These are phyloP conservation scores for Pichia cephalocereana DNA, from an alignment of 805 yeast genomes.

Conservation along the genomic window DNA sequence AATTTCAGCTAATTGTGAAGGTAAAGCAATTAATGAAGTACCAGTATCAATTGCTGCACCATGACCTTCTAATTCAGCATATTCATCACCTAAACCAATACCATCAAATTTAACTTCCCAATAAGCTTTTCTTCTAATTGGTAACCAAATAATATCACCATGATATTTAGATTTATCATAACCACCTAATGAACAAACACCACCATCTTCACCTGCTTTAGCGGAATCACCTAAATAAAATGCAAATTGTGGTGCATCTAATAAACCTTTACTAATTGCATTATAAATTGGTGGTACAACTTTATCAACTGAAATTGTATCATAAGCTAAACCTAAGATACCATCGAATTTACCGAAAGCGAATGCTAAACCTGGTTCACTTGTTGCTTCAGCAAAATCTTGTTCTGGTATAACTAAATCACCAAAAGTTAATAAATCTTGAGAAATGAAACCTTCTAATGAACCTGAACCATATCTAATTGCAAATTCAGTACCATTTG, in stretches of 20 bases:
- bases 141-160: conserved; percentile 91
- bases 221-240: conserved; percentile 80
- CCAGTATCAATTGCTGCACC: conserved; percentile 99
- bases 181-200: conserved; percentile 95
- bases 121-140: conserved; percentile 98
- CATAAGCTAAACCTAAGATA: conserved; percentile 90
- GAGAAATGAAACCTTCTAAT: conserved; percentile 84
- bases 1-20: conserved; percentile 92
- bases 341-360: conserved; percentile 99
- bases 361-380: conserved; percentile 95
- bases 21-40: conserved; percentile 90
- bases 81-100: conserved; percentile 85
- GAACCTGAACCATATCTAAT: conserved; percentile 92
- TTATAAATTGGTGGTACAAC: conserved; percentile 92
- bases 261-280: conserved; percentile 71
- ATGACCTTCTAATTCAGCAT: conserved; percentile 66
- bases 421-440: conserved; percentile 75
- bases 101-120: conserved; percentile 97
- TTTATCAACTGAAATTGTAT: conserved; percentile 79
- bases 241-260: conserved; percentile 80
- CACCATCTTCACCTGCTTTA: conserved; percentile 59
- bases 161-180: conserved; percentile 63
- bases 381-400: conserved; percentile 95
- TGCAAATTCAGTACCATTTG: conserved; percentile 78
- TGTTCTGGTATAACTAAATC: conserved; percentile 78